Evolutionary conservation across 208 protist genomes (phyloP), one percentile per base, ranked within the genome.

Genomic region (Histomonas meleagridis): DNA sequence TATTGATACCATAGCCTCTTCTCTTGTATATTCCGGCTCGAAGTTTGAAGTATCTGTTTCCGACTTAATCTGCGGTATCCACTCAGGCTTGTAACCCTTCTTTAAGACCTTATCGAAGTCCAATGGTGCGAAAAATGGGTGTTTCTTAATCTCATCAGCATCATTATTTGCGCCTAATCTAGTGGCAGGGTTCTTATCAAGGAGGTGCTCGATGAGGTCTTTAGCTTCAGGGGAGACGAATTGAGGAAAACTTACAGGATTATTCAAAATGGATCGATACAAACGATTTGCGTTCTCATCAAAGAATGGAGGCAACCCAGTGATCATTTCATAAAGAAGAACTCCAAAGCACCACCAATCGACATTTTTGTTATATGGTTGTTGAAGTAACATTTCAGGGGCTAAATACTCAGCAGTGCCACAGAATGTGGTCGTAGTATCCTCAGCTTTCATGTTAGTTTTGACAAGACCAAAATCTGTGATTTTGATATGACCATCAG

Each of bases 401-500:
- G 93, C 93, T 1, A 94, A 35, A 57, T 94, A 94, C 28, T 94
- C 93, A 1, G 94, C 65, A 26, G 93, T 94, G 18, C 94, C 93
- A 90, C 92, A 93, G 32, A 94, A 76, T 28, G 94, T 94, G 32
- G 35, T 57, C 12, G 93, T 93, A 69, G 3, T 43, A 3, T 26
- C 76, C 0, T 69, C 21, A 14, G 2, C 69, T 62, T 48, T 38
- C n/a, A 69, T 23, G 1, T 72, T 76, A 14, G 23, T 53, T 90
- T 92, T 92, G 28, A 46, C 10, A 70, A 96, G 81, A 28, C 97
- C 97, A 93, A 98, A 97, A 94, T 98, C 97, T 10, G 95, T 96
- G 0, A 98, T 94, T 70, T 96, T 97, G 38, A 97, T 93, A 92
- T 98, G 95, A 3, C 94, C 95, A 38, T 95, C 62, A 38, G 90